Conservation (phyloP, 2,329 filamentous ascomycete species). For the Aureobasidium sp. region DNA sequence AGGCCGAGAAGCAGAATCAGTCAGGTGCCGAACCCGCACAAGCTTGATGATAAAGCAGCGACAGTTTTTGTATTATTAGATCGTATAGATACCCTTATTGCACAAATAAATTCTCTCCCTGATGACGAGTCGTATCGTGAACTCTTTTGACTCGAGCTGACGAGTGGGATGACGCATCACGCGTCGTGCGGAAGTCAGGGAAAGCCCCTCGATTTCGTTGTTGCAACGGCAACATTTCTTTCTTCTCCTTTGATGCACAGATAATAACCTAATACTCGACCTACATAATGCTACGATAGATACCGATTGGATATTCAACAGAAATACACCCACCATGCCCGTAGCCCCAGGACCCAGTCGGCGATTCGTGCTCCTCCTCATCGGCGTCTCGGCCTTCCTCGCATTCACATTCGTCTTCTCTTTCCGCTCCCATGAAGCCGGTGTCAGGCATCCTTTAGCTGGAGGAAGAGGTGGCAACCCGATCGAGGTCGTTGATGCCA, state of each 20-base stretch:
- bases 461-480: slow-evolving; percentile 10
- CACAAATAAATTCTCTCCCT: background rate
- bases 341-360: slow-evolving; percentile 21
- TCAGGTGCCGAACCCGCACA: background rate
- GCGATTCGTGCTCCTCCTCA: slow-evolving; percentile 39
- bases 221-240: slow-evolving; percentile 9
- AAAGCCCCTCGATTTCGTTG: slow-evolving; percentile 8
- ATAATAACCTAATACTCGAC: background rate
- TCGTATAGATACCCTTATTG: background rate
- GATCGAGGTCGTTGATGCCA: slow-evolving; percentile 18
- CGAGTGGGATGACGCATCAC: background rate
- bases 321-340: slow-evolving; percentile 15
- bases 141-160: background rate
- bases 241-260: background rate
- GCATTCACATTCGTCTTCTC: slow-evolving; percentile 54
- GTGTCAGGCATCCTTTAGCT: slow-evolving; percentile 19
- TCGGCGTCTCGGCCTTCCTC: slow-evolving; percentile 50
- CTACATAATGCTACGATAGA: background rate
- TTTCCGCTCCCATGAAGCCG: slow-evolving; percentile 39
- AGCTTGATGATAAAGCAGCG: background rate
- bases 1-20: slow-evolving; percentile 1
- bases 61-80: background rate
- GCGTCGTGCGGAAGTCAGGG: background rate
- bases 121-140: background rate
- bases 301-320: background rate